Conservation (phyloP, 495 filamentous ascomycete species). For the Trichoderma parareesei region DNA sequence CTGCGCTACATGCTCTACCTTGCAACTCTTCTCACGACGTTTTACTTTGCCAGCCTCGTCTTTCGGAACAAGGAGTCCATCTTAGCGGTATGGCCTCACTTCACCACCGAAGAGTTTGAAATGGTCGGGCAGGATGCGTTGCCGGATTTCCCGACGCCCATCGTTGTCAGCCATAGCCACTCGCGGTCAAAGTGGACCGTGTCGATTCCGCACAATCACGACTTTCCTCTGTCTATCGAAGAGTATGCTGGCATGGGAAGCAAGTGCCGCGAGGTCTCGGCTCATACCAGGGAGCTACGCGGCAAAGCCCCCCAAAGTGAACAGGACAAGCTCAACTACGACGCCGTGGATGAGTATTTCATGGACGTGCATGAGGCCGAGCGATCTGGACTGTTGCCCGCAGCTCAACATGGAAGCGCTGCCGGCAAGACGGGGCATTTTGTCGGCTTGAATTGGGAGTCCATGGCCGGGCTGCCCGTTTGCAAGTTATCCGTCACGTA, state of each 20-base stretch:
- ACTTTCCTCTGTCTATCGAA: slow-evolving; percentile 49
- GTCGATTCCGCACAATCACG: slow-evolving; percentile 49
- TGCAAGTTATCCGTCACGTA: slow-evolving; percentile 64
- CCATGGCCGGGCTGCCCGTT: slow-evolving; percentile 32
- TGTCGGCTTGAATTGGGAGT: slow-evolving; percentile 28
- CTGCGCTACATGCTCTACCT: slow-evolving; percentile 38
- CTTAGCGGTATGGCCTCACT: slow-evolving; percentile 26
- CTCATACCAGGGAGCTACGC: slow-evolving; percentile 38
- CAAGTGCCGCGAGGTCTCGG: slow-evolving; percentile 47
- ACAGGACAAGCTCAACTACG: slow-evolving; percentile 42
- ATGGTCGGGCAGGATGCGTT: slow-evolving; percentile 42
- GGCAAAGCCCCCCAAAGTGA: slow-evolving; percentile 29
- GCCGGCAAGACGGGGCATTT: slow-evolving; percentile 23
- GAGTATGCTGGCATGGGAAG: slow-evolving; percentile 55
- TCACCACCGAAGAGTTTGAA: slow-evolving; percentile 34
- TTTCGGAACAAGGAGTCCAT: slow-evolving; percentile 20
- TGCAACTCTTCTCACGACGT: slow-evolving; percentile 27
- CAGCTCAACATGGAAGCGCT: slow-evolving; percentile 15
- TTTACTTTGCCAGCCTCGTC: slow-evolving; percentile 24
- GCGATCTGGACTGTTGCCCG: slow-evolving; percentile 45
- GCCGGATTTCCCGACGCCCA: slow-evolving; percentile 49
- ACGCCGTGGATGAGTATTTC: slow-evolving; percentile 52
- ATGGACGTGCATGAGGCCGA: slow-evolving; percentile 60
- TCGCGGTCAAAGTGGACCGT: slow-evolving; percentile 61
- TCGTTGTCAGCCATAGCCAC: slow-evolving; percentile 48